Evolutionary conservation across 176 grass and related monocot species (phyloP).

Genomic region (Paspalum notatum): DNA sequence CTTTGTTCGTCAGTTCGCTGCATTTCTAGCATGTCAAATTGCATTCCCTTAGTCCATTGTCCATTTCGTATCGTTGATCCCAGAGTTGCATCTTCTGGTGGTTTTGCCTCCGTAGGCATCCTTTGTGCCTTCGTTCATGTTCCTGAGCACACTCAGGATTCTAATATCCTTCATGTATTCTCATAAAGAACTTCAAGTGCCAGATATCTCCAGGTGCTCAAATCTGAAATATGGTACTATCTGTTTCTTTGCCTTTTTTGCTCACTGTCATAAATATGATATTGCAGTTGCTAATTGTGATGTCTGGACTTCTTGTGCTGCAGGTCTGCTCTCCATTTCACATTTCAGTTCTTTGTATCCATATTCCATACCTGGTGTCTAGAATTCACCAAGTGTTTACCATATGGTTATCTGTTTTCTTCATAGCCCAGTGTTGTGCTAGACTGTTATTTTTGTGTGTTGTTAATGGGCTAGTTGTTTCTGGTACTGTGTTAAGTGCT

Average conservation of each 20-base stretch:
- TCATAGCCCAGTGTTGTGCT: background rate
- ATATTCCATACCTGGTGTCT: constrained; percentile 27
- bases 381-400: background rate
- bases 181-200: constrained; percentile 17
- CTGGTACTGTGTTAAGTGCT: constrained; percentile 9
- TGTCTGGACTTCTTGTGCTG: background rate
- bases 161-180: background rate
- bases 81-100: constrained; percentile 25
- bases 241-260: background rate
- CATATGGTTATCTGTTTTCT: constrained; percentile 21
- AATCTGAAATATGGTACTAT: constrained; percentile 32
- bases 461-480: background rate
- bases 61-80: background rate
- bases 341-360: background rate
- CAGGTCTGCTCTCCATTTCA: constrained; percentile 45
- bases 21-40: constrained; percentile 34
- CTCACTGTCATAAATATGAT: background rate
- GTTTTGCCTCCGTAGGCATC: background rate
- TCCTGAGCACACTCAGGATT: constrained; percentile 25
- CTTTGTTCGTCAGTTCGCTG: constrained; percentile 30
- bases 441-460: constrained; percentile 33
- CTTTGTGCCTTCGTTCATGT: constrained; percentile 24
- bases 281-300: constrained; percentile 23
- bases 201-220: background rate
- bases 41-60: constrained; percentile 20